These are phyloP conservation scores for Borovskyia barvae DNA, from an alignment of 208 protist genomes.

Conservation along the genomic window DNA sequence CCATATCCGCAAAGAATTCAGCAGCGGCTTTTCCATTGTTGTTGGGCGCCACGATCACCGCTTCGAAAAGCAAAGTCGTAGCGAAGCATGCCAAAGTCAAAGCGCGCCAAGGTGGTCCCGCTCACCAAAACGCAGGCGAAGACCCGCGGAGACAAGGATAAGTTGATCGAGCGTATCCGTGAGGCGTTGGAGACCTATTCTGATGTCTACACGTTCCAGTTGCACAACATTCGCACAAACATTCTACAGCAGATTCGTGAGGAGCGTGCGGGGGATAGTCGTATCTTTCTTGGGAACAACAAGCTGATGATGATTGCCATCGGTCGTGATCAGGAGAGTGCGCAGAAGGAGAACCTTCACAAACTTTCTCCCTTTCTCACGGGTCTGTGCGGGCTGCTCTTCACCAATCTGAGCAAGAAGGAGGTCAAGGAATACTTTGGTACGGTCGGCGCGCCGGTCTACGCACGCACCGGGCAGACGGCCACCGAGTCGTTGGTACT, in stretches of 20 bases:
- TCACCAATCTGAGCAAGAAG: constrained; percentile 89
- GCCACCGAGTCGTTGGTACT: constrained; percentile 75
- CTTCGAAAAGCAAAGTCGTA: too few species aligned
- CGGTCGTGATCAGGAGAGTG: constrained; percentile 79
- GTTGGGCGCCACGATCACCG: too few species aligned
- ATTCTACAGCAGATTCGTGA: constrained; percentile 91
- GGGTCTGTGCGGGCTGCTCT: constrained; percentile 90
- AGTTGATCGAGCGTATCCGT: constrained; percentile 90
- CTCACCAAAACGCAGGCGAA: constrained; percentile 91
- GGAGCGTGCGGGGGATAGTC: constrained; percentile 77
- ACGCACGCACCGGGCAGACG: constrained; percentile 77
- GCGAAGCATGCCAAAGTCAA: constrained; percentile 92
- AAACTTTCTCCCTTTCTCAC: constrained; percentile 84
- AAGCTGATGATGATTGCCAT: constrained; percentile 93
- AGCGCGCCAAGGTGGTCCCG: constrained; percentile 77
- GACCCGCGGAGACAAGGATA: constrained; percentile 88
- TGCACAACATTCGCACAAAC: constrained; percentile 87
- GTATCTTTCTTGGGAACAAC: constrained; percentile 95
- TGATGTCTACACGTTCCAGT: constrained; percentile 81
- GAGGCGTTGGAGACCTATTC: constrained; percentile 81
- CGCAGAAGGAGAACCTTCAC: constrained; percentile 80
- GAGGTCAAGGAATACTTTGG: constrained; percentile 91
- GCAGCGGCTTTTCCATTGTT: too few species aligned
- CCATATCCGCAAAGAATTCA: too few species aligned
- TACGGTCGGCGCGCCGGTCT: constrained; percentile 75